Evolutionary conservation across 257 asterid genomes (phyloP).

Genomic region (Craterostigma plantagineum): DNA sequence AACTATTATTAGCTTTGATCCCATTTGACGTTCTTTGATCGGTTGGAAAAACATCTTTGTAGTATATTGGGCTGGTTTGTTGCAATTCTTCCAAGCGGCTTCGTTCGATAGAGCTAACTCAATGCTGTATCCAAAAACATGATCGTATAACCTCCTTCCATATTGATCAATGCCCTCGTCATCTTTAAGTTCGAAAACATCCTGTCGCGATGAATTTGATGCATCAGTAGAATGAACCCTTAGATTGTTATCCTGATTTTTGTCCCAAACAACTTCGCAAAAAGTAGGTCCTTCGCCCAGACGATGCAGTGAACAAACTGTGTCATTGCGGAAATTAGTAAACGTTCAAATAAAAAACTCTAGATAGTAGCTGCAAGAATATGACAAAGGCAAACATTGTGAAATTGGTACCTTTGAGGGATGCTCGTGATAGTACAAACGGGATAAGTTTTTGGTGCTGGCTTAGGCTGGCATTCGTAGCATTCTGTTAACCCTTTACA

Average conservation of each 20-base stretch:
- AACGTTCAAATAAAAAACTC: too few relatives aligned
- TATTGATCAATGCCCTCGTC: conserved; percentile 59
- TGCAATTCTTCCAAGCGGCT: conserved; percentile 79
- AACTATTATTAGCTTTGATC: conserved; percentile 21
- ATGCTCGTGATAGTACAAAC: conserved; percentile 92
- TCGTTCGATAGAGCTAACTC: conserved; percentile 83
- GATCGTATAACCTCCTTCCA: conserved; percentile 85
- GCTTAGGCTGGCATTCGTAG: conserved; percentile 96
- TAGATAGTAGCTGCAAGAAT: conserved; percentile 1
- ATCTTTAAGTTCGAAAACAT: conserved; percentile 48
- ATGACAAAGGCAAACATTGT: too few relatives aligned
- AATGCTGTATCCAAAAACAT: conserved; percentile 91
- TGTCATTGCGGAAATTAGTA: too few relatives aligned
- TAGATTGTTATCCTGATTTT: conserved; percentile 78
- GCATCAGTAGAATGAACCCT: conserved; percentile 71
- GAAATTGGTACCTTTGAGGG: conserved; percentile 65
- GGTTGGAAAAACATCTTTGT: conserved; percentile 36
- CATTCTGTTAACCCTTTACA: conserved; percentile 84
- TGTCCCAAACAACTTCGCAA: conserved; percentile 85
- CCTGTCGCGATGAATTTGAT: conserved; percentile 43
- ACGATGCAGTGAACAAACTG: conserved; percentile 98
- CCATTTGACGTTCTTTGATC: conserved; percentile 51
- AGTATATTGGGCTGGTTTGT: conserved; percentile 73
- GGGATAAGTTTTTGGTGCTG: conserved; percentile 96
- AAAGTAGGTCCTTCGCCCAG: conserved; percentile 97